These are phyloP conservation scores for Schizophyllum amplum DNA, from an alignment of 1,284 basidiomycete species.

Conservation along the genomic window DNA sequence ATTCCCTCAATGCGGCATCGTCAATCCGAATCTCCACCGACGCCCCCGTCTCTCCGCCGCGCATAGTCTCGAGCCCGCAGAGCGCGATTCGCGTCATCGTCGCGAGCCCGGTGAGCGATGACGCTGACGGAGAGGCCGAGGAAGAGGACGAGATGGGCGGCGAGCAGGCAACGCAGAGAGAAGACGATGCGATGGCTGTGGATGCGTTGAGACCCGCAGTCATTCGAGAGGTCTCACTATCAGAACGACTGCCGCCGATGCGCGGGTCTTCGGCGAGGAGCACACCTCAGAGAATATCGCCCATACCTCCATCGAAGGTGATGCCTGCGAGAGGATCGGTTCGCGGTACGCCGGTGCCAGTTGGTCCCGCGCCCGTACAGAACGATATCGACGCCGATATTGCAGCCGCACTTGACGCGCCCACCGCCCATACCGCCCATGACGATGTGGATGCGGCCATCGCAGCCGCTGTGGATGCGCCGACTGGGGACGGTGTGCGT, in stretches of 20 bases:
- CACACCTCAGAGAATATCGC: no score
- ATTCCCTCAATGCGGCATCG: no score
- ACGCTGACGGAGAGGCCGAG: background rate
- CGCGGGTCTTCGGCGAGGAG: no score
- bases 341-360: background rate
- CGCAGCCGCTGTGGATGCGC: slow-evolving; percentile 13
- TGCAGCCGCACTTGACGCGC: background rate
- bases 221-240: background rate
- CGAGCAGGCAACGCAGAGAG: background rate
- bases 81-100: background rate
- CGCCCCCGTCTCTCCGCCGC: no score
- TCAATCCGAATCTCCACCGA: background rate
- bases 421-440: slow-evolving; percentile 4
- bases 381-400: background rate
- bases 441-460: slow-evolving; percentile 6
- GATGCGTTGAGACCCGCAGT: background rate
- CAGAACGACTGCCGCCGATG: background rate
- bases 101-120: background rate
- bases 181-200: background rate
- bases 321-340: no score
- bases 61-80: background rate
- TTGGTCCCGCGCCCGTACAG: background rate
- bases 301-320: no score
- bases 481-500: background rate
- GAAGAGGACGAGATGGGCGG: background rate